These are phyloP conservation scores for Eucalyptus pauciflora DNA, from an alignment of 345 rosid species.

Conservation along the genomic window DNA sequence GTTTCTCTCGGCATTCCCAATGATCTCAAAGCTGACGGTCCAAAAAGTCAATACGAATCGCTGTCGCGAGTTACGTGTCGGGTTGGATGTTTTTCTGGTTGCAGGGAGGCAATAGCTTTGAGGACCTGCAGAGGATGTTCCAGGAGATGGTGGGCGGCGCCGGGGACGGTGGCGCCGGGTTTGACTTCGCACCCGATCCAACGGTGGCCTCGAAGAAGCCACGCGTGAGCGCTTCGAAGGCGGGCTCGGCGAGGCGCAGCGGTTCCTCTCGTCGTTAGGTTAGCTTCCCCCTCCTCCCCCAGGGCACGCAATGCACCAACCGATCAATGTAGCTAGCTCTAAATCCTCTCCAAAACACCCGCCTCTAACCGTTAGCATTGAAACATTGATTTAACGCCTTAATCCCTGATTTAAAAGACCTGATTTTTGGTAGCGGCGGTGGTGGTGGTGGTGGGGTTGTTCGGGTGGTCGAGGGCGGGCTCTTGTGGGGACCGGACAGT, in stretches of 20 bases:
- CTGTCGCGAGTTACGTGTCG: neutral
- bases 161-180: constrained; percentile 24
- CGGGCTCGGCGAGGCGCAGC: constrained; percentile 26
- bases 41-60: neutral
- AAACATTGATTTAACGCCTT: neutral
- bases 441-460: too few relatives aligned
- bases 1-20: neutral
- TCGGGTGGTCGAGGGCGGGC: neutral
- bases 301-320: neutral
- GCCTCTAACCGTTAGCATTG: neutral
- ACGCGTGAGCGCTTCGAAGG: constrained; percentile 21
- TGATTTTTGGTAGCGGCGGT: neutral
- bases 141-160: constrained; percentile 67
- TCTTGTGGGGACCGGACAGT: neutral
- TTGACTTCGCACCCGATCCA: constrained; percentile 6
- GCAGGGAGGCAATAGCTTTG: constrained; percentile 62
- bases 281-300: neutral
- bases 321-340: neutral
- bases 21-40: neutral
- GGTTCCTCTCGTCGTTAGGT: neutral
- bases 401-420: neutral
- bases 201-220: constrained; percentile 23
- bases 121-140: constrained; percentile 88
- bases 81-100: neutral
- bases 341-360: neutral